A percentile compares a stretch with the other conserved stretches of the same genome.
Conservation (phyloP, 768 basidiomycete species). For the Boletus speciosus region DNA sequence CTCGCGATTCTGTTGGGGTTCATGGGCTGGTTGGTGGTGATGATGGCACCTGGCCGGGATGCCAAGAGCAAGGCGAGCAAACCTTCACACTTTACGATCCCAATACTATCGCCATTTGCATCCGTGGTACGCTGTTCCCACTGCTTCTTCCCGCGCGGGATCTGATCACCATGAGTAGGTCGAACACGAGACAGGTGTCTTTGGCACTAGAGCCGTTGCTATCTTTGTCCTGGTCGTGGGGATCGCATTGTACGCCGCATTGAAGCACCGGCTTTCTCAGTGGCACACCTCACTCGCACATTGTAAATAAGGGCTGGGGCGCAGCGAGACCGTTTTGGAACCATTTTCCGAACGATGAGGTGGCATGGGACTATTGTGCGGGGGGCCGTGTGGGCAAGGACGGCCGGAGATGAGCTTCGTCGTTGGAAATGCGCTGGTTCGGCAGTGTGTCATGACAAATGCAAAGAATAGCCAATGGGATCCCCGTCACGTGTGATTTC, state of each 20-base stretch:
- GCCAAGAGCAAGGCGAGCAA: constrained; percentile 8
- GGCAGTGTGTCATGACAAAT: neutral
- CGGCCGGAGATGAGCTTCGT: constrained; percentile 11
- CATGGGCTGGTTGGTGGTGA: constrained; percentile 19
- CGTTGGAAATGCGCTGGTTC: neutral
- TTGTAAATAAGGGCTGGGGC: too few relatives aligned
- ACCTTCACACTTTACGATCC: constrained; percentile 69
- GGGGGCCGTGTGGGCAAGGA: neutral
- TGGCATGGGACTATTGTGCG: constrained; percentile 7
- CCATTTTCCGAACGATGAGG: neutral
- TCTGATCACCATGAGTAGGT: constrained; percentile 40
- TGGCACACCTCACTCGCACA: constrained; percentile 9
- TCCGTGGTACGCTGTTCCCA: constrained; percentile 51
- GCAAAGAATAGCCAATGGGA: neutral
- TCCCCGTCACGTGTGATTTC: too few relatives aligned
- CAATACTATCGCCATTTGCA: constrained; percentile 73
- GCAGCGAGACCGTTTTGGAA: constrained; percentile 6
- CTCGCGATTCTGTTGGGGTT: constrained; percentile 23
- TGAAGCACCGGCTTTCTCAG: constrained; percentile 39
- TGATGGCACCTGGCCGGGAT: constrained; percentile 12
- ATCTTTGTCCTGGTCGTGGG: constrained; percentile 40
- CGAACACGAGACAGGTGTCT: constrained; percentile 68
- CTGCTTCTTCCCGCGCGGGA: neutral
- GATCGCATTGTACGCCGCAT: constrained; percentile 38
- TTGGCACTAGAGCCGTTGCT: constrained; percentile 47